A percentile compares a stretch with the other conserved stretches of the same genome.
Evolutionary conservation across 257 asterid genomes (phyloP).

Genomic region (Nyctanthes arbortristis): DNA sequence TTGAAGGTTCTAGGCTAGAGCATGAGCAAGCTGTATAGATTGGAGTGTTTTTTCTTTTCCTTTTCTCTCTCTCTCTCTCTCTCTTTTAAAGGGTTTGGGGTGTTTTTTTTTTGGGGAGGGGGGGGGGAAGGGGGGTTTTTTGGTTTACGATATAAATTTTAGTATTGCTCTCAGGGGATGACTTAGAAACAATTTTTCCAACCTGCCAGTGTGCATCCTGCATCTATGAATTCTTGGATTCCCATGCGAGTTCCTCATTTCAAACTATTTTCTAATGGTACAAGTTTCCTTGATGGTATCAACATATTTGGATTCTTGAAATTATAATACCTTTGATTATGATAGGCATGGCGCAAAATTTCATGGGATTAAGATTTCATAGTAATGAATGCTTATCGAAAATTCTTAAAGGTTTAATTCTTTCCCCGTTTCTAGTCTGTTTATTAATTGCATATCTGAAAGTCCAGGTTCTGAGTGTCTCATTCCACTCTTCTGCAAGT

Average conservation of each 20-base stretch:
- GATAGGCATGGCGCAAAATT: neutral
- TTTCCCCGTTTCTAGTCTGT: neutral
- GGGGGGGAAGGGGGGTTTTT: too few species aligned
- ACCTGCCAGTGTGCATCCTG: too few species aligned
- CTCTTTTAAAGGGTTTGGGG: too few species aligned
- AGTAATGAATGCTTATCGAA: neutral
- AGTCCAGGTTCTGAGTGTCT: neutral
- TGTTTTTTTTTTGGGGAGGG: too few species aligned
- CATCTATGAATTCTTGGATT: too few species aligned
- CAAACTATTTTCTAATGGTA: too few species aligned
- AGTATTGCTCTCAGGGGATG: neutral
- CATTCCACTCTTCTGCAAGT: neutral
- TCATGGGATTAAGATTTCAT: slow-evolving; percentile 3
- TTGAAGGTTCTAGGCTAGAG: neutral
- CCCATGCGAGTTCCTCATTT: too few species aligned
- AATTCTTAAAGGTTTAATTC: neutral
- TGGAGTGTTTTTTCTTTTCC: neutral
- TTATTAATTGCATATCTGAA: neutral
- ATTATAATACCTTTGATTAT: slow-evolving; percentile 4
- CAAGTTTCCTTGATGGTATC: too few species aligned
- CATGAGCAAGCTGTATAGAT: neutral
- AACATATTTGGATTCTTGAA: neutral
- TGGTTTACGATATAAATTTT: neutral
- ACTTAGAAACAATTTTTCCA: neutral
- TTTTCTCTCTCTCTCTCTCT: too few species aligned